phyloP scores from a whole-genome alignment of 805 yeast genomes.

The Cyberlindnera xishuangbannaensis region DNA sequence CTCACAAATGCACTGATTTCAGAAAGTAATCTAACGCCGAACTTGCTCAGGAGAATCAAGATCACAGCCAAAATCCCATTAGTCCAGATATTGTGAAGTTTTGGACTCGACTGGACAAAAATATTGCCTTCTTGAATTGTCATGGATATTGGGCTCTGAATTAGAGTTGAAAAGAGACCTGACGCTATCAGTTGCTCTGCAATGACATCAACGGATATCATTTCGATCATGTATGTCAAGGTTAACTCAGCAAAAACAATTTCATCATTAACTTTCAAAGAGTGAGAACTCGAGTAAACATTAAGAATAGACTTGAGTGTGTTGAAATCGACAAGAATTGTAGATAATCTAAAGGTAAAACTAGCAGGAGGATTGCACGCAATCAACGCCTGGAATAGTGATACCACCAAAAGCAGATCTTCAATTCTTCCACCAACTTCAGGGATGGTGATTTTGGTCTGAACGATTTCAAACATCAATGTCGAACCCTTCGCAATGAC shows the following conservation, averaged over 20 bases:
- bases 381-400: constrained; percentile 56
- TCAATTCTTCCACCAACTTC: constrained; percentile 46
- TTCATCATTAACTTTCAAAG: constrained; percentile 53
- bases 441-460: constrained; percentile 41
- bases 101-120: constrained; percentile 43
- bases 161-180: constrained; percentile 62
- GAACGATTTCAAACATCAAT: constrained; percentile 50
- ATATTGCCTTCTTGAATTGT: constrained; percentile 63
- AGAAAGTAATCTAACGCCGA: constrained; percentile 59
- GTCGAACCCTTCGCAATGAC: constrained; percentile 65
- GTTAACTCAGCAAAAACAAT: constrained; percentile 69
- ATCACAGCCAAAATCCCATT: constrained; percentile 71
- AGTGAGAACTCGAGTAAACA: constrained; percentile 63
- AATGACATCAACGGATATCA: constrained; percentile 52
- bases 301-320: constrained; percentile 57
- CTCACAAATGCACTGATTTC: constrained; percentile 60
- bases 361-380: constrained; percentile 41
- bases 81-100: constrained; percentile 77
- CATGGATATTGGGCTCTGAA: constrained; percentile 69
- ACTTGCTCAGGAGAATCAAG: constrained; percentile 49
- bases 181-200: constrained; percentile 60
- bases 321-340: constrained; percentile 48
- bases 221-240: constrained; percentile 61
- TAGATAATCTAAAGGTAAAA: constrained; percentile 45
- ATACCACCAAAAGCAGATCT: constrained; percentile 57